Base-by-base conservation (phyloP, 345 rosid genomes). In the Bruguiera parviflora region DNA sequence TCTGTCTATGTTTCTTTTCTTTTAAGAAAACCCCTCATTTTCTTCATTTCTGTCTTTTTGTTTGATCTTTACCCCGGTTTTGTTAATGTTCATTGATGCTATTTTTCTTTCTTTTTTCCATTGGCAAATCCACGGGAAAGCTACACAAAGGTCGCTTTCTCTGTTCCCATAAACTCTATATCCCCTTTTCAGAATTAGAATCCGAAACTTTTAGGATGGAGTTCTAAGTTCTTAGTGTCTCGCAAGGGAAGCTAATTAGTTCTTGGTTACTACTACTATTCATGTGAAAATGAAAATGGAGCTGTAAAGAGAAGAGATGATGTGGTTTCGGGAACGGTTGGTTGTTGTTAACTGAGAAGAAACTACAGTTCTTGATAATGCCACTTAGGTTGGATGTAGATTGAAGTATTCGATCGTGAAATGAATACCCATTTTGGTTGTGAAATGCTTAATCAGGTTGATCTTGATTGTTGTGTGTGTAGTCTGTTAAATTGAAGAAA, bases 301-400 rank as follows among this genome's bases (percentile, higher is more conserved):
- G 18, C 33, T 24, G 25, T 37, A 52, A 66, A 67, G 39, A 19
- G 46, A 31, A 27, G 11, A 3, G 59, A 24, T 27, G 25, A 15
- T 4, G 9, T 10, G 59, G 28, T 57, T 46, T 9, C 39, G 31
- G 52, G 3, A 19, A 10, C 25, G 21, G 3, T 53, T 59, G 55
- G 7, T 29, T 49, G 61, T 58, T 52, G 24, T 31, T 53, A 64
- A 49, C 39, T 43, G 37, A 8, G 19, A 61, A 25, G 35, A 66
- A 25, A 9, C 19, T 52, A 9, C 61, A 20, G 37, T 52, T 66
- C 61, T 72, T 49, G 58, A 58, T 61, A 58, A 66, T 59, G 60
- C 32, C 55, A 66, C 37, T 37, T 59, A 21, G 49, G 4, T 58
- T 32, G 47, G 47, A 20, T 35, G 72, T 69, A 62, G 74, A 75